Base-by-base conservation (phyloP, 208 protist genomes). In the Trypanosomatidae sp. region DNA sequence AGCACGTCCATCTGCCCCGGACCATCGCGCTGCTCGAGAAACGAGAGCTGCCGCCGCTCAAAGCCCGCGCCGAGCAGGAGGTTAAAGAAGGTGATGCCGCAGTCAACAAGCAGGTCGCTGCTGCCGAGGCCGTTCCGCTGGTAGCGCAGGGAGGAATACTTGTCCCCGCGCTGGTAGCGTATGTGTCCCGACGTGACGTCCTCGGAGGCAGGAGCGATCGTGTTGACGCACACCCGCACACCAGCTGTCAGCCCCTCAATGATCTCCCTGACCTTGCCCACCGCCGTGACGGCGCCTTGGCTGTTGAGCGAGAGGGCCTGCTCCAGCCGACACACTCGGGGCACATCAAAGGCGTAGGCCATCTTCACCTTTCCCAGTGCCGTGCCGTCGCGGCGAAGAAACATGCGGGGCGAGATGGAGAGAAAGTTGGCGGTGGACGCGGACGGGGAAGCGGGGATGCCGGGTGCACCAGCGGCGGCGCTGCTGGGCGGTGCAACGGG, bases 51-150 rank as follows among this genome's bases (percentile, higher is more conserved):
- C 78, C 91, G 89, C 33, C 90, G 82, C 84, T 94, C 90, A 74
- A 94, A 92, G 15, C 92, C 92, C 1, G 86, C 92, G 33, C 92
- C 92, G 25, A 83, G 78, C n/a, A 96, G 76, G 44, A 94, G 70
- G 81, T 96, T 95, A 47, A 93, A 88, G 67, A 94, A 96, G 12
- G 84, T 89, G 33, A 86, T 89, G 70, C 92, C 92, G 49, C 82
- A 91, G 77, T 95, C 90, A 10, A 96, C 81, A 19, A 92, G 73
- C 5, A 94, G 77, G 65, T 94, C 88, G 79, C 88, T 96, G 72
- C 90, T 95, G 22, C 92, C 92, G 43, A 96, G 82, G 44, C 90
- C 89, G 69, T 96, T 96, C 47, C 88, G 86, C 77, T 95, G 89
- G 59, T 92, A 93, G 12, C 81, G 77, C 13, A 88, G 60, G 15